Conservation (phyloP, 768 basidiomycete genomes). For the Tephrocybe sp. region DNA sequence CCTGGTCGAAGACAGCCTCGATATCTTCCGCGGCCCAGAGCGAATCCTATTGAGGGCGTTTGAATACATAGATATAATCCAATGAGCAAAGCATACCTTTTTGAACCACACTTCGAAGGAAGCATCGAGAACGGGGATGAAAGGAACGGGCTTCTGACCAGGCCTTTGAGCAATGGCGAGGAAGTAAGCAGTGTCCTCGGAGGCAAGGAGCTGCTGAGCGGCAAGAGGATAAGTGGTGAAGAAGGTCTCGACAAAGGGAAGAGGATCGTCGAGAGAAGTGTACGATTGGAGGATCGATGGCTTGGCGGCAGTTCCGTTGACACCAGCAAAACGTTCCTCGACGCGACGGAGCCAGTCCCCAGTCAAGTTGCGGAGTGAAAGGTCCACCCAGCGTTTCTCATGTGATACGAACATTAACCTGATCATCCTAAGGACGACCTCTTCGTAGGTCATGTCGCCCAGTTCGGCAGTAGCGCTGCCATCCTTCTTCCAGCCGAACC, state of each 20-base stretch:
- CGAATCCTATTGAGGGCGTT: conserved; percentile 61
- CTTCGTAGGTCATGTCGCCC: conserved; percentile 98
- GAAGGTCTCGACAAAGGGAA: conserved; percentile 74
- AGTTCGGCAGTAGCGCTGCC: conserved; percentile 80
- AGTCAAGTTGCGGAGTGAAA: conserved; percentile 86
- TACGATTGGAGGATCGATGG: conserved; percentile 86
- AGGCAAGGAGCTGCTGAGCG: conserved; percentile 80
- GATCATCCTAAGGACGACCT: conserved; percentile 87
- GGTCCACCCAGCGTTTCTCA: conserved; percentile 90
- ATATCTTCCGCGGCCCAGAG: conserved; percentile 98
- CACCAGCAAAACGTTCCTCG: conserved; percentile 92
- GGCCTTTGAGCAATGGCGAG: conserved; percentile 93
- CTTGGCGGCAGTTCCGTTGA: conserved; percentile 72
- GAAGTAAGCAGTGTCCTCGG: conserved; percentile 95
- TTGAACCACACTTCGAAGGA: conserved; percentile 99
- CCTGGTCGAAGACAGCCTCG: conserved; percentile 98
- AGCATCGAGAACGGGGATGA: conserved; percentile 93
- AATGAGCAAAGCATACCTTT: conserved; percentile 56
- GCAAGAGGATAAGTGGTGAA: conserved; percentile 84
- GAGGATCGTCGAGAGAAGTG: conserved; percentile 77
- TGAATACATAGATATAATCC: background rate
- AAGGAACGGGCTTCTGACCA: conserved; percentile 97
- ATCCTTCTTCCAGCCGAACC: conserved; percentile 98
- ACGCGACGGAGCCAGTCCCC: conserved; percentile 97
- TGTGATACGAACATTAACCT: conserved; percentile 92